Evolutionary conservation across 352 stramenopile species (phyloP).

Genomic region (Saprolegnia parasitica): DNA sequence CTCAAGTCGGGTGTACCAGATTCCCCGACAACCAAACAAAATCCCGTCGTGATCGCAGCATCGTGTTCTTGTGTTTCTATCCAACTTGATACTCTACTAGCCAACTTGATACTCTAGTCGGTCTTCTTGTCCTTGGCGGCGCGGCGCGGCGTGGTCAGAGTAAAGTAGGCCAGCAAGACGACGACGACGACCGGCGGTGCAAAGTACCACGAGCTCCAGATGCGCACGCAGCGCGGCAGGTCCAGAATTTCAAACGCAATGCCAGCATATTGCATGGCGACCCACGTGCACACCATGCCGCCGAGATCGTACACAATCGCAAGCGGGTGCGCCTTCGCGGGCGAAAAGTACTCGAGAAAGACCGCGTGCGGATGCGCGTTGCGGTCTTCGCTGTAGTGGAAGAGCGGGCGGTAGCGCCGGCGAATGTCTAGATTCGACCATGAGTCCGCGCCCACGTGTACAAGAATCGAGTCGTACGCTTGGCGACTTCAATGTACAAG

Average conservation of each 20-base stretch:
- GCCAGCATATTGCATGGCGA: constrained; percentile 82
- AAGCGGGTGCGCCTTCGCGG: constrained; percentile 63
- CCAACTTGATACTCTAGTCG: background rate
- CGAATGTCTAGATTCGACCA: constrained; percentile 47
- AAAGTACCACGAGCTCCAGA: constrained; percentile 82
- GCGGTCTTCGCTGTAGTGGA: constrained; percentile 85
- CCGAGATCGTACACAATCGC: constrained; percentile 73
- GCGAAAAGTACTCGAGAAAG: constrained; percentile 68
- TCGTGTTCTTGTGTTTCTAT: too few relatives aligned
- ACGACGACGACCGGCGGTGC: constrained; percentile 62
- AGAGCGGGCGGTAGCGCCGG: constrained; percentile 63
- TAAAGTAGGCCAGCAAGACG: constrained; percentile 56
- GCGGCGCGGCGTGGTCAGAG: background rate
- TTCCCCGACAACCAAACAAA: too few relatives aligned
- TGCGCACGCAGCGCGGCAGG: constrained; percentile 60
- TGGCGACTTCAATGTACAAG: constrained; percentile 84
- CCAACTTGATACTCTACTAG: constrained; percentile 9
- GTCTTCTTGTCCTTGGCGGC: constrained; percentile 12
- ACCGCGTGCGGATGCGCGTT: constrained; percentile 68
- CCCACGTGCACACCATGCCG: constrained; percentile 72
- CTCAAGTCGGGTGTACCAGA: too few relatives aligned
- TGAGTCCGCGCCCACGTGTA: background rate
- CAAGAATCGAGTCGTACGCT: constrained; percentile 41
- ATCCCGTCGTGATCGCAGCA: too few relatives aligned
- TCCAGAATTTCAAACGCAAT: constrained; percentile 82